Percentiles rank a stretch among this genome's conserved stretches.
Conservation (phyloP, 805 yeast species). For the Schwanniomyces pseudopolymorphus region DNA sequence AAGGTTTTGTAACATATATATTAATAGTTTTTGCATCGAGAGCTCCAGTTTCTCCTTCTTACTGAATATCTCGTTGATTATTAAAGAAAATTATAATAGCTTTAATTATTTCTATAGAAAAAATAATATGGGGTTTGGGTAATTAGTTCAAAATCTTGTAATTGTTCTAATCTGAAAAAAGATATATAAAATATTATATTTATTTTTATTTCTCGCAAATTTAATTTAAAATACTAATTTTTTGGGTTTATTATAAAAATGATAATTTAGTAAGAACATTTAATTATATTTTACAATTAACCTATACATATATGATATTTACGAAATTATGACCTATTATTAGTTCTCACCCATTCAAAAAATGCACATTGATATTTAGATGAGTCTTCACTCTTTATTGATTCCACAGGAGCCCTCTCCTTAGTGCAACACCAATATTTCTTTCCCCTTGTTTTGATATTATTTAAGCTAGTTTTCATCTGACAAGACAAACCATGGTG, state of each 20-base stretch:
- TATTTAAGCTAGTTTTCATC: constrained; percentile 26
- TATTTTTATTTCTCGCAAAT: too few species aligned
- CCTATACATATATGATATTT: too few species aligned
- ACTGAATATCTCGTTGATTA: neutral
- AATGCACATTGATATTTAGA: constrained; percentile 15
- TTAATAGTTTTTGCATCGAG: neutral
- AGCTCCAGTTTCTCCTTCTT: constrained; percentile 1
- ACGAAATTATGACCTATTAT: neutral
- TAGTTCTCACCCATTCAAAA: constrained; percentile 14
- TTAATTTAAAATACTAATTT: neutral
- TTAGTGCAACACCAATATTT: constrained; percentile 33
- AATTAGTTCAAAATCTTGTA: neutral
- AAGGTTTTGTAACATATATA: constrained; percentile 8
- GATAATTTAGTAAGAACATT: neutral
- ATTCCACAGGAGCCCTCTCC: neutral
- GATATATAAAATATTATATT: too few species aligned
- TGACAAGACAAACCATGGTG: constrained; percentile 24
- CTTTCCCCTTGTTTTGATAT: constrained; percentile 23
- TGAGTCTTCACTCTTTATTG: neutral
- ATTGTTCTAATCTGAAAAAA: too few species aligned
- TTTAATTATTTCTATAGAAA: constrained; percentile 1
- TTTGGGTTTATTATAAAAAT: neutral
- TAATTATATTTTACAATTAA: too few species aligned
- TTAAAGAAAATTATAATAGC: neutral
- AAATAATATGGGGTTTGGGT: constrained; percentile 2